A percentile compares a stretch with the other conserved stretches of the same genome.
phyloP scores from a whole-genome alignment of 306 rosid genomes.

The Dicorynia guianensis region DNA sequence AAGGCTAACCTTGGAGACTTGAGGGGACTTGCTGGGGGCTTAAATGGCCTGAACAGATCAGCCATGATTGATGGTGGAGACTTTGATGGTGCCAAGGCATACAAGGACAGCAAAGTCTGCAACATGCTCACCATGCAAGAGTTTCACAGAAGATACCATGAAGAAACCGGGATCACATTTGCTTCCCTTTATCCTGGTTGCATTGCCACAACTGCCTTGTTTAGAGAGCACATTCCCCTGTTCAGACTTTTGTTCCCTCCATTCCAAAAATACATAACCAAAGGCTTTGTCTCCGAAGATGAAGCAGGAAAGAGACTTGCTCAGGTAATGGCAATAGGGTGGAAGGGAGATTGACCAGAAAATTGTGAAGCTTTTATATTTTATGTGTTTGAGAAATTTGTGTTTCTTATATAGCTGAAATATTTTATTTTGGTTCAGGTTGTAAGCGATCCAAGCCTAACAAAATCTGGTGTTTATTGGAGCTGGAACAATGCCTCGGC shows the following conservation, averaged over 20 bases:
- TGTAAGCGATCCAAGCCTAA: constrained; percentile 92
- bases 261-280: constrained; percentile 96
- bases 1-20: constrained; percentile 98
- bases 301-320: constrained; percentile 98
- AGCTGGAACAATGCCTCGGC: constrained; percentile 97
- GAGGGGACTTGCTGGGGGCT: constrained; percentile 92
- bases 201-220: constrained; percentile 97
- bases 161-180: constrained; percentile 91
- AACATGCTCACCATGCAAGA: constrained; percentile 99
- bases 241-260: constrained; percentile 93
- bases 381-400: constrained; percentile 6
- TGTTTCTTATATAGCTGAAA: constrained; percentile 32
- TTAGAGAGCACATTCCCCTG: constrained; percentile 96
- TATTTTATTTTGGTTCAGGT: constrained; percentile 61
- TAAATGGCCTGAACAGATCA: constrained; percentile 85
- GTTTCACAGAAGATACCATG: constrained; percentile 82
- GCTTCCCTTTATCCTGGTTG: constrained; percentile 97
- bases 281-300: constrained; percentile 96
- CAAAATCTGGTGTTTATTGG: constrained; percentile 98
- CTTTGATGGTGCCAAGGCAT: constrained; percentile 98
- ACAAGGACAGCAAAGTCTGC: constrained; percentile 99
- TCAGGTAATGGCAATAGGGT: constrained; percentile 65
- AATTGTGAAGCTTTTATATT: neutral
- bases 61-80: constrained; percentile 94
- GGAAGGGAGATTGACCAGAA: neutral